A percentile compares a stretch with the other conserved stretches of the same genome.
Evolutionary conservation across 2,329 filamentous ascomycete genomes (phyloP).

Genomic region (Fusarium pseudocircinatum): DNA sequence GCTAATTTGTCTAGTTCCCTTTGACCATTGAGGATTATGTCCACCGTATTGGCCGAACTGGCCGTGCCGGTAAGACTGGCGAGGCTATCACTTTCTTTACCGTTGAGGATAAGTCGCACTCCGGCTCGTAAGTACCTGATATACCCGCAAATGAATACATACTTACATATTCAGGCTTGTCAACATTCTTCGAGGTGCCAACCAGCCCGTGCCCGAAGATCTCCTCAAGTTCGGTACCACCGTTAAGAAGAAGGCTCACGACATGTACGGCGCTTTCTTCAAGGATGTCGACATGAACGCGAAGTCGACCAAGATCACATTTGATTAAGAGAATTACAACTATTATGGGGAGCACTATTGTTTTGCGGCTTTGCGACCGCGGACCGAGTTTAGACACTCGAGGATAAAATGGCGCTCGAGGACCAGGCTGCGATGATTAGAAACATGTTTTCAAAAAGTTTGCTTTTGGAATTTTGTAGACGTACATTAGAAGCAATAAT

Average conservation of each 20-base stretch:
- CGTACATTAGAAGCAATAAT: constrained; percentile 69
- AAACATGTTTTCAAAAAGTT: constrained; percentile 26
- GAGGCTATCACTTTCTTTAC: constrained; percentile 94
- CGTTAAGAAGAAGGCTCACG: constrained; percentile 98
- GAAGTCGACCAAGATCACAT: constrained; percentile 90
- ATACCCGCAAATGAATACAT: not conserved
- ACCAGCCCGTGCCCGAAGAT: constrained; percentile 88
- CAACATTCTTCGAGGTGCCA: constrained; percentile 94
- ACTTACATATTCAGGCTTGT: constrained; percentile 69
- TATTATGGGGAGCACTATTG: constrained; percentile 33
- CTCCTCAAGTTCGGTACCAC: constrained; percentile 96
- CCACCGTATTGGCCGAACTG: constrained; percentile 94
- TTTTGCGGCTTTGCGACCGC: constrained; percentile 46
- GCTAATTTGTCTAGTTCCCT: constrained; percentile 69
- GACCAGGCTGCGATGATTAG: constrained; percentile 56
- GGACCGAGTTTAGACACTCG: constrained; percentile 59
- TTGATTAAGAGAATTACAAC: constrained; percentile 64
- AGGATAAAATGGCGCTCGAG: constrained; percentile 65
- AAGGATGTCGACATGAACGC: constrained; percentile 87
- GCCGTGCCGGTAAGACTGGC: constrained; percentile 89
- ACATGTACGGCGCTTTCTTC: constrained; percentile 94
- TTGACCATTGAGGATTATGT: constrained; percentile 97
- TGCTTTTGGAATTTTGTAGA: constrained; percentile 42
- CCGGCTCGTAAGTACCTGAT: constrained; percentile 76
- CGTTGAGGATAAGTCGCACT: constrained; percentile 90